Conservation (phyloP, 108 stramenopile species). For the Cyclotella cryptica region DNA sequence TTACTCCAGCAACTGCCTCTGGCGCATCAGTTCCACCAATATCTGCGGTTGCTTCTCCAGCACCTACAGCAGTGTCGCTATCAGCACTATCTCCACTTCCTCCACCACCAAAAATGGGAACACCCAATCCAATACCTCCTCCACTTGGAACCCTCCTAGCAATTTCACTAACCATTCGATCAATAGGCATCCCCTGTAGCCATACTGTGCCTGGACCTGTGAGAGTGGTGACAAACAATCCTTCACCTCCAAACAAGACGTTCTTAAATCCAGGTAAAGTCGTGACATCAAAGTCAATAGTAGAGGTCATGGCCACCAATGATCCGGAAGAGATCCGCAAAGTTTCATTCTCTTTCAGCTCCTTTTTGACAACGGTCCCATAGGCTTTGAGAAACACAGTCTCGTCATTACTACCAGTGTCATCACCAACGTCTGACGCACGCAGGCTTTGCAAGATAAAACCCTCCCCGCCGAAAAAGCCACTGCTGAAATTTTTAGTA, state of each 20-base stretch:
- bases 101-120: slow-evolving; percentile 70
- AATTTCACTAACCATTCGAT: slow-evolving; percentile 89
- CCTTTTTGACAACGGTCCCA: slow-evolving; percentile 83
- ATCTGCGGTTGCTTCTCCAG: slow-evolving; percentile 21
- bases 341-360: slow-evolving; percentile 75
- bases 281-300: slow-evolving; percentile 85
- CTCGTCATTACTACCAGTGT: slow-evolving; percentile 31
- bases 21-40: slow-evolving; percentile 37
- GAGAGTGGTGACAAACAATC: slow-evolving; percentile 91
- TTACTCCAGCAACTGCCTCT: slow-evolving; percentile 32
- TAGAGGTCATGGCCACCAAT: slow-evolving; percentile 82
- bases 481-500: slow-evolving; percentile 76
- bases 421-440: background rate
- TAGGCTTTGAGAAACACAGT: slow-evolving; percentile 91
- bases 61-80: slow-evolving; percentile 14
- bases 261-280: slow-evolving; percentile 90
- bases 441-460: slow-evolving; percentile 90
- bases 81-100: slow-evolving; percentile 54
- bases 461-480: slow-evolving; percentile 95
- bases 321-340: slow-evolving; percentile 87
- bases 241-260: slow-evolving; percentile 92
- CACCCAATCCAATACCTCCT: slow-evolving; percentile 75
- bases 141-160: slow-evolving; percentile 85
- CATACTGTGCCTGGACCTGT: slow-evolving; percentile 92
- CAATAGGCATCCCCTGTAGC: slow-evolving; percentile 86